These are phyloP conservation scores for Penicillium verhagenii DNA, from an alignment of 495 filamentous ascomycete species.

Conservation along the genomic window DNA sequence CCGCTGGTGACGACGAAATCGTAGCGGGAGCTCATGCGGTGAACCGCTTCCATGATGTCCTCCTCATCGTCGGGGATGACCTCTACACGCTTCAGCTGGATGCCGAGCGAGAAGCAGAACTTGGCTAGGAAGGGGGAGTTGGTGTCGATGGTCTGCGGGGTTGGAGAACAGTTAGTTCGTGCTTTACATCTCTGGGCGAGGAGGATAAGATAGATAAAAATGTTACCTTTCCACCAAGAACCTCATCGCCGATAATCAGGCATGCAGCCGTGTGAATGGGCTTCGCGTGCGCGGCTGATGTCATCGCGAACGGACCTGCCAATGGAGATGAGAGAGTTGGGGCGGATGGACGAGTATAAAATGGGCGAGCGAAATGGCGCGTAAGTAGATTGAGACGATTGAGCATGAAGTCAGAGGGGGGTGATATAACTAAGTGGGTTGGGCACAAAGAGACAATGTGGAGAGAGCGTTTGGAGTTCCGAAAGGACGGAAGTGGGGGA, in stretches of 20 bases:
- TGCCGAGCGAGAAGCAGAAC: constrained; percentile 88
- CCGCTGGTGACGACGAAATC: constrained; percentile 95
- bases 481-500: constrained; percentile 19
- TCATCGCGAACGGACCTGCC: constrained; percentile 47
- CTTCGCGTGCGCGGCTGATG: constrained; percentile 52
- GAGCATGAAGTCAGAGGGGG: constrained; percentile 56
- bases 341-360: constrained; percentile 37
- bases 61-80: constrained; percentile 88
- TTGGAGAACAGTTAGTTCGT: constrained; percentile 1
- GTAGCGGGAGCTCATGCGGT: constrained; percentile 81
- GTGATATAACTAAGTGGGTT: background rate
- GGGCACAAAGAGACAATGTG: background rate
- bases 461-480: background rate
- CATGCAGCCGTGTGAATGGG: constrained; percentile 89
- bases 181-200: background rate
- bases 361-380: constrained; percentile 67
- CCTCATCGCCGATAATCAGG: constrained; percentile 94
- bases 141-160: constrained; percentile 75
- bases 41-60: constrained; percentile 85
- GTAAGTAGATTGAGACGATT: constrained; percentile 68
- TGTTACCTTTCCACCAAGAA: constrained; percentile 88
- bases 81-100: constrained; percentile 85
- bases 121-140: constrained; percentile 91
- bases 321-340: constrained; percentile 40
- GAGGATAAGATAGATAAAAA: background rate